Conservation (phyloP, 2,329 filamentous ascomycete genomes). For the Cladophialophora immunda region DNA sequence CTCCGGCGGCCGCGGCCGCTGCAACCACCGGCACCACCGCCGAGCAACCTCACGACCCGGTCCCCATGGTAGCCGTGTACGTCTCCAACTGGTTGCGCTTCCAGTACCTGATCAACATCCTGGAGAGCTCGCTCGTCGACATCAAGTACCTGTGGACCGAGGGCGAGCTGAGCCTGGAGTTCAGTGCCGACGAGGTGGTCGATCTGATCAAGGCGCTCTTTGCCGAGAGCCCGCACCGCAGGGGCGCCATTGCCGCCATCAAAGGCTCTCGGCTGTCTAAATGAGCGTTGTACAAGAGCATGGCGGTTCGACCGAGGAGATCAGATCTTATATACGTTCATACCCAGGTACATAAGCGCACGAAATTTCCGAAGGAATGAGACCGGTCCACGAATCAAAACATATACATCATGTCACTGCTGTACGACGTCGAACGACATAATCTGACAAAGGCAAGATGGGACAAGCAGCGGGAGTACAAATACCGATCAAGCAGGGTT, state of each 20-base stretch:
- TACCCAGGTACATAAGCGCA: neutral
- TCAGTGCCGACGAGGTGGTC: constrained; percentile 67
- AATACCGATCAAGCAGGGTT: too few species aligned
- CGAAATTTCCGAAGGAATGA: too few species aligned
- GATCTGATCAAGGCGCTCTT: constrained; percentile 72
- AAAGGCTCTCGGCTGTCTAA: constrained; percentile 10
- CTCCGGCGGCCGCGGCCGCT: constrained; percentile 43
- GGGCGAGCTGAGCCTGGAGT: constrained; percentile 70
- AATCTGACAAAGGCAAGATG: too few species aligned
- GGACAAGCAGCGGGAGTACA: too few species aligned
- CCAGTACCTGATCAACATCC: constrained; percentile 69
- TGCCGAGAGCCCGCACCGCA: constrained; percentile 67
- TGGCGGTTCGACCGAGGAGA: neutral
- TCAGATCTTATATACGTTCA: neutral
- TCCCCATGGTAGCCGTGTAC: constrained; percentile 68
- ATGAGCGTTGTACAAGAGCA: neutral
- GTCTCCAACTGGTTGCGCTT: constrained; percentile 71
- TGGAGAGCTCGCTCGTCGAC: constrained; percentile 69
- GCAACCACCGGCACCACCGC: neutral
- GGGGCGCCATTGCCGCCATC: constrained; percentile 59
- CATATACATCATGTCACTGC: neutral
- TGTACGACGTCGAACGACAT: too few species aligned
- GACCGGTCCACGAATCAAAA: too few species aligned
- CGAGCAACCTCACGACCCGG: constrained; percentile 35
- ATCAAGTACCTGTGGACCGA: constrained; percentile 73